Evolutionary conservation across 805 yeast species (phyloP).

Genomic region (Myxozyma mucilagina): DNA sequence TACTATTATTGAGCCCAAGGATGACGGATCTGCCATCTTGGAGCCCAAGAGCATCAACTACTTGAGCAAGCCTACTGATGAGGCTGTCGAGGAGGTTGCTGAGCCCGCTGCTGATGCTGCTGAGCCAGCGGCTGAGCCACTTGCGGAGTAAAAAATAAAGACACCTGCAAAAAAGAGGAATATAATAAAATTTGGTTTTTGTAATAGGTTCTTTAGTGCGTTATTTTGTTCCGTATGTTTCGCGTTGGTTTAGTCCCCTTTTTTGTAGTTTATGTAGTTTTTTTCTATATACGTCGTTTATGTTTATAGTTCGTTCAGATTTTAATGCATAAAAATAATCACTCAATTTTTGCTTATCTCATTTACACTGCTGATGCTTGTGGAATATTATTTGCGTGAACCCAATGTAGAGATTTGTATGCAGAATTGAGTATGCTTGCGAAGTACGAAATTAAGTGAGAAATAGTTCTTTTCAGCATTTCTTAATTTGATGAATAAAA

Average conservation of each 20-base stretch:
- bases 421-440: too few species aligned
- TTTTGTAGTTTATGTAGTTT: not conserved
- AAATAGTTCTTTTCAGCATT: too few species aligned
- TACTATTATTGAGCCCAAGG: conserved; percentile 86
- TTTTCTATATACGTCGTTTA: not conserved
- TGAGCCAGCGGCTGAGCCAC: not conserved
- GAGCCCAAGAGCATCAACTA: conserved; percentile 52
- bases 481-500: too few species aligned
- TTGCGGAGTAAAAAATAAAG: not conserved
- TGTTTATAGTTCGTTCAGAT: not conserved
- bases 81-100: conserved; percentile 16
- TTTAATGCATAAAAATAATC: not conserved
- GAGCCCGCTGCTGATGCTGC: not conserved
- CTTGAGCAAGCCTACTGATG: conserved; percentile 17
- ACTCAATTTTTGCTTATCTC: not conserved
- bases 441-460: too few species aligned
- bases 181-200: not conserved
- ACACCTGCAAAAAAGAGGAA: not conserved
- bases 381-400: too few species aligned
- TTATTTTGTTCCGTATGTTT: not conserved
- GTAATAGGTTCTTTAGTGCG: not conserved
- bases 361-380: too few species aligned
- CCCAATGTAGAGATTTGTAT: too few species aligned
- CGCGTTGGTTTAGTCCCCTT: not conserved
- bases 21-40: conserved; percentile 80